Conservation (phyloP, 2,329 filamentous ascomycete species). For the Teratosphaeria viscida region DNA sequence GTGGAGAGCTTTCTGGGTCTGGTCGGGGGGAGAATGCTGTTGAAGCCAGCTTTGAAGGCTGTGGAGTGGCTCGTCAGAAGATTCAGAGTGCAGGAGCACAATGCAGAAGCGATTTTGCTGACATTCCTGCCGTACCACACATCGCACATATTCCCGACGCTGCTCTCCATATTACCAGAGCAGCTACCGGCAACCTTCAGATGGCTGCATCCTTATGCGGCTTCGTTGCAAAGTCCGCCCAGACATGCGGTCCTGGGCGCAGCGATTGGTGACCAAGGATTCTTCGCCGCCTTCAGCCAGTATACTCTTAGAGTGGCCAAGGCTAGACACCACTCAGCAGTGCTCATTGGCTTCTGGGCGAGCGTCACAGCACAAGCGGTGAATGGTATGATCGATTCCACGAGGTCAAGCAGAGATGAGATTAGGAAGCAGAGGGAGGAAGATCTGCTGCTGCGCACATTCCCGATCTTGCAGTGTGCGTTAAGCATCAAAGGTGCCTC, state of each 20-base stretch:
- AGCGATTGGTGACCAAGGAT: constrained; percentile 64
- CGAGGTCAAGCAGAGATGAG: constrained; percentile 62
- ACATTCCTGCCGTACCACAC: constrained; percentile 91
- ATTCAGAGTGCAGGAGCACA: constrained; percentile 90
- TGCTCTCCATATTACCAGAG: constrained; percentile 77
- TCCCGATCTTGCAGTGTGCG: constrained; percentile 64
- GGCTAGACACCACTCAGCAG: constrained; percentile 61
- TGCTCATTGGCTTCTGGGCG: constrained; percentile 81
- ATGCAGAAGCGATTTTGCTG: constrained; percentile 64
- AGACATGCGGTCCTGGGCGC: constrained; percentile 75
- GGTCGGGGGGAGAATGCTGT: constrained; percentile 61
- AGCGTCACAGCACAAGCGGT: constrained; percentile 77
- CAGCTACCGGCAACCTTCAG: constrained; percentile 64
- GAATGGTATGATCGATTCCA: constrained; percentile 67
- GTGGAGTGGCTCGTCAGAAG: constrained; percentile 90
- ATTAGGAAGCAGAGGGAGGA: constrained; percentile 75
- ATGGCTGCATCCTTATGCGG: constrained; percentile 79
- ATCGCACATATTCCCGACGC: constrained; percentile 70
- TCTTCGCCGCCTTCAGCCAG: constrained; percentile 66
- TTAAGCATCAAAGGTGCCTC: constrained; percentile 65
- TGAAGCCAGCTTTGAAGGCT: constrained; percentile 81
- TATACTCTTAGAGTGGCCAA: constrained; percentile 68
- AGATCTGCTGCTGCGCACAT: constrained; percentile 57
- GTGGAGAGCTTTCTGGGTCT: constrained; percentile 76
- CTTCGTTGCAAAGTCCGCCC: constrained; percentile 63